Base-by-base conservation (phyloP, 176 grass and related monocot genomes). In the Hsuehochloa calcarea region DNA sequence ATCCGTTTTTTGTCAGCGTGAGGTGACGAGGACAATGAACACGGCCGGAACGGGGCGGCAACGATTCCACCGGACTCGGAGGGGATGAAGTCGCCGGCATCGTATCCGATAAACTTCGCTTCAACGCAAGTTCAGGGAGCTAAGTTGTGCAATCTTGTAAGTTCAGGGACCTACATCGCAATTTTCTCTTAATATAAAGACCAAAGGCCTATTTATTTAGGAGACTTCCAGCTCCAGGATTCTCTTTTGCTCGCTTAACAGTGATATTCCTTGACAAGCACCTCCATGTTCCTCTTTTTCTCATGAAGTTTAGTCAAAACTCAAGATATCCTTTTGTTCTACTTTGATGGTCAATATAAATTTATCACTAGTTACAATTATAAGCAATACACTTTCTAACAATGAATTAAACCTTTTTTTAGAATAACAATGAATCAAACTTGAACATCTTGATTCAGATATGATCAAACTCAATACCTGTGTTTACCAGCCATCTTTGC, bases 401-500 rank as follows among this genome's bases (percentile, higher is more conserved):
- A 65, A 34, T 22, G 8, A 62, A 29, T n/a, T 8, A 9, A 10
- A 5, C 3, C 20, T n/a, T 14, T 44, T 64, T 13, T 49, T 43
- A 34, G 68, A 71, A 46, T 45, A 71, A 14, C 8, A 78, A 27
- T 10, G 7, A 61, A 47, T 17, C 12, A 22, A 74, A 38, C 31
- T 65, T 75, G 25, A 72, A 50, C 47, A 41, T 68, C n/a, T 88
- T 46, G 26, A 50, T 67, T 69, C 6, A 2, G 3, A 54, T 55
- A 81, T 63, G 43, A 85, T 69, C 83, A 81, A 37, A 77, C n/a
- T 40, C 17, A 17, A 40, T 51, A 35, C 35, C 12, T 74, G 25
- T 85, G 22, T 79, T 83, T 79, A 68, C 37, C 17, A 70, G 63
- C 8, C 51, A 74, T 83, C 23, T 85, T 47, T 85, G 23, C 63